Evolutionary conservation across 2,329 filamentous ascomycete species (phyloP).

Genomic region (Fusarium sp.): DNA sequence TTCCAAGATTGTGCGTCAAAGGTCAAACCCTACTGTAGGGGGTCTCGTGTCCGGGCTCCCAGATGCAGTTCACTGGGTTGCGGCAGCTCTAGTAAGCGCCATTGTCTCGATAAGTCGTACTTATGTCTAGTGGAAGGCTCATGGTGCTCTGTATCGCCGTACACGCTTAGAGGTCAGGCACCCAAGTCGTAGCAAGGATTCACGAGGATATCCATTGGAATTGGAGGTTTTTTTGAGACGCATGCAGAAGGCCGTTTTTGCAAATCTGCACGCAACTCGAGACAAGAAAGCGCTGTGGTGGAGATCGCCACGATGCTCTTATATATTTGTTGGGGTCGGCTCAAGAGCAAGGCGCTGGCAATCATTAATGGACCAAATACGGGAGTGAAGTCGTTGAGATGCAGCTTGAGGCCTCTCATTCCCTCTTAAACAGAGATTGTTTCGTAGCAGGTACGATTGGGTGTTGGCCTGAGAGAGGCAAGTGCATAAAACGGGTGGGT

Average conservation of each 20-base stretch:
- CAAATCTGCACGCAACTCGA: conserved; percentile 20
- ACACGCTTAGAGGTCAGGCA: not conserved
- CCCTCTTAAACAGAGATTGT: not conserved
- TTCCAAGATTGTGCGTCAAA: conserved; percentile 12
- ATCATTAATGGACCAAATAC: not conserved
- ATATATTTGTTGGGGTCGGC: conserved; percentile 12
- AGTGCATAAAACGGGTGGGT: not conserved
- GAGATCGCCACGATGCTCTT: conserved; percentile 18
- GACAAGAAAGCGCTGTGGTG: conserved; percentile 16
- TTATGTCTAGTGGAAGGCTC: conserved; percentile 1
- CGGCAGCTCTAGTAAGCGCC: conserved; percentile 25
- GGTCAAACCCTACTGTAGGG: conserved; percentile 20
- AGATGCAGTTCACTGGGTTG: conserved; percentile 13
- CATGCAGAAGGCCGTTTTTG: conserved; percentile 29
- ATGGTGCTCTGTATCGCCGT: not conserved
- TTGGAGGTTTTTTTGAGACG: not conserved
- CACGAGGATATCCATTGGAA: conserved; percentile 4
- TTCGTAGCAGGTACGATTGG: conserved; percentile 1
- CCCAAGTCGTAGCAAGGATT: conserved; percentile 7
- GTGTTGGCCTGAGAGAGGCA: conserved; percentile 2
- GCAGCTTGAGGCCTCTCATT: not conserved
- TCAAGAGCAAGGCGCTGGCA: not conserved
- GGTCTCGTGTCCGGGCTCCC: conserved; percentile 3
- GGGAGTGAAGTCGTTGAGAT: not conserved
- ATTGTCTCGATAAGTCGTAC: conserved; percentile 24